Percentiles rank a stretch among this genome's conserved stretches.
phyloP scores from a whole-genome alignment of 176 grass and related monocot genomes.

The Poa pratensis region DNA sequence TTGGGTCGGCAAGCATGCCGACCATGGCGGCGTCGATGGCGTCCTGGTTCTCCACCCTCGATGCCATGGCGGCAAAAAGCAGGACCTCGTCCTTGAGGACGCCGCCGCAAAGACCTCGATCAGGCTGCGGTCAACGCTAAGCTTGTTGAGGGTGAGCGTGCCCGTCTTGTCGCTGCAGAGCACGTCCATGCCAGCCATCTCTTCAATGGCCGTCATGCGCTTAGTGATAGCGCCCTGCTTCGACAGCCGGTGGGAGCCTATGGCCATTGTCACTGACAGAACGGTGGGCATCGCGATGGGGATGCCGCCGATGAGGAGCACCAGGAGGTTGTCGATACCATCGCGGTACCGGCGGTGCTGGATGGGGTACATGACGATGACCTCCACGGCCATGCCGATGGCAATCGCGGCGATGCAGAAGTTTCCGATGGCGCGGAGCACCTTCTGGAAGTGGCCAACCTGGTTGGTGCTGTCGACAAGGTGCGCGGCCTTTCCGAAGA shows the following conservation, averaged over 20 bases:
- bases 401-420: constrained; percentile 92
- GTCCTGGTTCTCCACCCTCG: constrained; percentile 91
- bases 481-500: constrained; percentile 97
- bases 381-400: constrained; percentile 57
- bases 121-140: constrained; percentile 71
- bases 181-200: constrained; percentile 92
- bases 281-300: constrained; percentile 99
- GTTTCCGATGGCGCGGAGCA: constrained; percentile 88
- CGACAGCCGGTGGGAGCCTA: constrained; percentile 74
- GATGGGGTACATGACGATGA: constrained; percentile 87
- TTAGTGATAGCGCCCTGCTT: constrained; percentile 92
- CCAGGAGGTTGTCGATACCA: constrained; percentile 94
- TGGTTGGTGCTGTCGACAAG: constrained; percentile 93
- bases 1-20: constrained; percentile 82
- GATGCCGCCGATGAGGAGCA: constrained; percentile 94
- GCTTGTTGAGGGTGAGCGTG: constrained; percentile 89
- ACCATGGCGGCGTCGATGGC: constrained; percentile 96
- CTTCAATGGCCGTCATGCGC: constrained; percentile 96
- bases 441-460: constrained; percentile 93
- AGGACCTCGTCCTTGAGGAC: constrained; percentile 50
- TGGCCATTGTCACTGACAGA: constrained; percentile 93
- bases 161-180: constrained; percentile 99
- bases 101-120: constrained; percentile 65
- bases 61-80: constrained; percentile 71
- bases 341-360: constrained; percentile 84